Conservation (phyloP, 257 asterid genomes). For the Ocimum tenuiflorum region DNA sequence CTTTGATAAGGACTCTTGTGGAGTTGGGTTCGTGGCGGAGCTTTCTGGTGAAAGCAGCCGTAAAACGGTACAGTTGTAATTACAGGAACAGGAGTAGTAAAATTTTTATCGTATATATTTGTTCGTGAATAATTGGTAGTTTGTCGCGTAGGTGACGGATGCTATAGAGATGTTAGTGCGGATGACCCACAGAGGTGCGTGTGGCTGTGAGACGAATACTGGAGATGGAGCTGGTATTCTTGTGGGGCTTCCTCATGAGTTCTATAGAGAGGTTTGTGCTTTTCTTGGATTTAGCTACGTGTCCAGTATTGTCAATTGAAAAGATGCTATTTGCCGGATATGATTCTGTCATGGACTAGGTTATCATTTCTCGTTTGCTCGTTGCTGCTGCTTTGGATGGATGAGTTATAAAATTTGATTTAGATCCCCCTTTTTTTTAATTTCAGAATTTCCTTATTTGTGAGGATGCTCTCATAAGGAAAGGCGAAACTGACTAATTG, state of each 20-base stretch:
- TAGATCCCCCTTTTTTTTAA: neutral
- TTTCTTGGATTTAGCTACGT: neutral
- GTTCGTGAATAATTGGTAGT: neutral
- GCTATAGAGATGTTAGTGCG: slow-evolving; percentile 93
- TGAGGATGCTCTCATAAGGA: neutral
- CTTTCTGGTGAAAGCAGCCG: slow-evolving; percentile 95
- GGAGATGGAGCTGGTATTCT: slow-evolving; percentile 99
- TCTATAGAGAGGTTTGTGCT: slow-evolving; percentile 65
- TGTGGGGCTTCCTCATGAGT: slow-evolving; percentile 84
- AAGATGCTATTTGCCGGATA: neutral
- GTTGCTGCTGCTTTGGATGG: neutral
- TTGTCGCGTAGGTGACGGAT: slow-evolving; percentile 67
- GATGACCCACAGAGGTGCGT: slow-evolving; percentile 97
- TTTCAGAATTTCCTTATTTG: neutral
- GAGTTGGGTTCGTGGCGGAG: slow-evolving; percentile 97
- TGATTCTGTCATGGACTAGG: neutral
- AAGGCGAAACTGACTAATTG: neutral
- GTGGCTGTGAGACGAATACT: slow-evolving; percentile 98
- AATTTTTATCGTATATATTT: neutral
- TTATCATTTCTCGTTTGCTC: neutral
- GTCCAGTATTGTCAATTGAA: neutral
- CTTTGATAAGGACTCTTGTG: slow-evolving; percentile 94
- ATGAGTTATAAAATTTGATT: neutral
- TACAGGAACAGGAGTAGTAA: neutral
- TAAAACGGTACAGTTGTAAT: slow-evolving; percentile 53